Percentiles rank a stretch among this genome's conserved stretches.
Evolutionary conservation across 768 basidiomycete genomes (phyloP).

Genomic region (Galerina sulciceps): DNA sequence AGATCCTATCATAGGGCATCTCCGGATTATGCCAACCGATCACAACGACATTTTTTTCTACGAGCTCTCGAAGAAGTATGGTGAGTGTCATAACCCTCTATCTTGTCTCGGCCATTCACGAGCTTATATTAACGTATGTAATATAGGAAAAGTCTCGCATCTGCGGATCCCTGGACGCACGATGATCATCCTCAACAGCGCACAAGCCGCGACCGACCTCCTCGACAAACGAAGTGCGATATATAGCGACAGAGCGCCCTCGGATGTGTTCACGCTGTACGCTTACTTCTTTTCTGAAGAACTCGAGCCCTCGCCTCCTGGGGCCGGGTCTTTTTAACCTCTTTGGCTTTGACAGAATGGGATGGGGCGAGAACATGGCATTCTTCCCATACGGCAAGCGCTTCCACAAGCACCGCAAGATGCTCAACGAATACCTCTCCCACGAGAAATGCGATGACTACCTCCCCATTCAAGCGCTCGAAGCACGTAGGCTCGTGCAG

Average conservation of each 20-base stretch:
- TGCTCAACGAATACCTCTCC: conserved; percentile 49
- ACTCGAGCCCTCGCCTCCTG: too few species aligned
- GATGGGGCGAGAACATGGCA: conserved; percentile 53
- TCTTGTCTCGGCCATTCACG: background rate
- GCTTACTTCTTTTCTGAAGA: too few species aligned
- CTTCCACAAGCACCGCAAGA: conserved; percentile 48
- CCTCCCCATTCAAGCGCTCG: conserved; percentile 39
- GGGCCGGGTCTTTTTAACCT: too few species aligned
- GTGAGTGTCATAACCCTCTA: conserved; percentile 15
- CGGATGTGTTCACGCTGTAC: conserved; percentile 6
- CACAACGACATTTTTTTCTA: conserved; percentile 20
- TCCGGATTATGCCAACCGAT: conserved; percentile 33
- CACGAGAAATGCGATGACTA: conserved; percentile 41
- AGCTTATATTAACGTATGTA: too few species aligned
- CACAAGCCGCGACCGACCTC: conserved; percentile 51
- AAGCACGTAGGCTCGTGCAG: conserved; percentile 47
- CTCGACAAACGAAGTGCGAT: conserved; percentile 64
- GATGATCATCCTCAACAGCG: conserved; percentile 54
- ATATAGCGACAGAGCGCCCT: conserved; percentile 62
- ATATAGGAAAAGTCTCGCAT: conserved; percentile 41
- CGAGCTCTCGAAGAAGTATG: conserved; percentile 34
- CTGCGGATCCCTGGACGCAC: conserved; percentile 57
- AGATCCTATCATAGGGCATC: conserved; percentile 41
- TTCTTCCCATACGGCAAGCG: conserved; percentile 53
- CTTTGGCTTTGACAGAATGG: too few species aligned